These are phyloP conservation scores for Claviceps digitariae DNA, from an alignment of 2,329 filamentous ascomycete species.

Conservation along the genomic window DNA sequence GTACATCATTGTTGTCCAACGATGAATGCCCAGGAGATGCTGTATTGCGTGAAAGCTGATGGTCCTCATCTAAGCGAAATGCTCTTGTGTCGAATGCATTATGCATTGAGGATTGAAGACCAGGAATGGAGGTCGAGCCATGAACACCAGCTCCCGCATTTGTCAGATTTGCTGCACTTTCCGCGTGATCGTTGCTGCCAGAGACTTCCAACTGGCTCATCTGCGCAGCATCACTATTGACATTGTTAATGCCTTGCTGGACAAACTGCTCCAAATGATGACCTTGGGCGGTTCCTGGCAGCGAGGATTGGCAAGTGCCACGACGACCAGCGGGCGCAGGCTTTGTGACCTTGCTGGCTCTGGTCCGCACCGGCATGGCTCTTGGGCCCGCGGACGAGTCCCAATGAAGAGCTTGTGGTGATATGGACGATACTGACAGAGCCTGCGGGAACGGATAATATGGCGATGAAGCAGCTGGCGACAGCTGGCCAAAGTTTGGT, in stretches of 20 bases:
- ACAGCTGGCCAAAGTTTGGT: conserved; percentile 6
- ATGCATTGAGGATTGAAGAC: not conserved
- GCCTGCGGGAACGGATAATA: conserved; percentile 5
- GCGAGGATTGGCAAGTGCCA: conserved; percentile 14
- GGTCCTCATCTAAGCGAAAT: not conserved
- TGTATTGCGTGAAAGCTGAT: not conserved
- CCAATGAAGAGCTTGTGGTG: conserved; percentile 1
- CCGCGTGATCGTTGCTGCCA: conserved; percentile 1
- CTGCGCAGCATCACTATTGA: conserved; percentile 1
- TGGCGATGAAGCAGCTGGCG: conserved; percentile 10
- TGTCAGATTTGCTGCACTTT: conserved; percentile 6
- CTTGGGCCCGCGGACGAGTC: not conserved
- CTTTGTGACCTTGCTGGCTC: conserved; percentile 32
- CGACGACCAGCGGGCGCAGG: conserved; percentile 12
- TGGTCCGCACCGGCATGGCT: conserved; percentile 19
- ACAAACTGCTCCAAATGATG: conserved; percentile 20
- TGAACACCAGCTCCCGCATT: conserved; percentile 7
- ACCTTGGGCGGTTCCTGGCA: conserved; percentile 14
- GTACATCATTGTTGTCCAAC: conserved; percentile 2
- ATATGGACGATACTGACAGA: conserved; percentile 1
- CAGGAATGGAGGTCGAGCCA: not conserved
- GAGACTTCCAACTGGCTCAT: not conserved
- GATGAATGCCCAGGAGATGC: not conserved
- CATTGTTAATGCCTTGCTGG: conserved; percentile 2
- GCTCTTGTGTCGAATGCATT: not conserved